Percentiles rank a stretch among this genome's conserved stretches.
These are phyloP conservation scores for Naematelia aurantialba DNA, from an alignment of 768 basidiomycete genomes.

Conservation along the genomic window DNA sequence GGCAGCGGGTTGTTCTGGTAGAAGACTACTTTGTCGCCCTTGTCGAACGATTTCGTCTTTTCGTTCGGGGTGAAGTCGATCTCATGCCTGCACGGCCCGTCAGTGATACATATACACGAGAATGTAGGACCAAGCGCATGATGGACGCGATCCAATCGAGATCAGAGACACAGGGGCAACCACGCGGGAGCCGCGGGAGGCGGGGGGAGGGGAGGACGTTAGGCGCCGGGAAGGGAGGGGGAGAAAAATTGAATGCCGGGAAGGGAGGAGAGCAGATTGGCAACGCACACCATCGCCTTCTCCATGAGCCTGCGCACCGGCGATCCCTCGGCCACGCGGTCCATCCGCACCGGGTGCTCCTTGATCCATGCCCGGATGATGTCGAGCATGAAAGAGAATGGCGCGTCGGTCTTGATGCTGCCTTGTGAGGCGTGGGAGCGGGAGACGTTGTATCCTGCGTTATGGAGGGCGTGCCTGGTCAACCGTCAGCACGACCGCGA, in stretches of 20 bases:
- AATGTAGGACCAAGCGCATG: not conserved
- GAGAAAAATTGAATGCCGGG: not conserved
- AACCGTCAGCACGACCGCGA: constrained; percentile 1
- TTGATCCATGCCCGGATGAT: constrained; percentile 82
- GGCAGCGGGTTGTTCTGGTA: constrained; percentile 75
- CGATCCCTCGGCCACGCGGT: constrained; percentile 71
- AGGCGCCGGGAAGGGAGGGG: not conserved
- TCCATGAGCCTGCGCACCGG: constrained; percentile 67
- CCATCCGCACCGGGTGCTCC: constrained; percentile 72
- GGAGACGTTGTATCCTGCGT: constrained; percentile 78
- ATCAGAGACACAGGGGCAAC: not conserved
- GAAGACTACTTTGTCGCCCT: constrained; percentile 33
- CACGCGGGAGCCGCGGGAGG: not conserved
- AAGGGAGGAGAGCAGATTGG: not conserved
- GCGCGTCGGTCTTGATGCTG: constrained; percentile 84
- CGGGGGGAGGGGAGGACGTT: constrained; percentile 1
- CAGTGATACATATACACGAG: too few relatives aligned
- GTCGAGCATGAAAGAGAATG: constrained; percentile 68
- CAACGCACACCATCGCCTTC: constrained; percentile 64
- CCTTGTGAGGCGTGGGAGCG: constrained; percentile 87
- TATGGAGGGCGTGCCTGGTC: constrained; percentile 76
- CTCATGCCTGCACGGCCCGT: constrained; percentile 28
- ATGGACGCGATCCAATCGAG: not conserved
- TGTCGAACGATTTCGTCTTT: constrained; percentile 52
- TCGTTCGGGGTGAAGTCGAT: constrained; percentile 79